Percentiles rank a stretch among this genome's conserved stretches.
These are phyloP conservation scores for Cydonia oblonga DNA, from an alignment of 331 rosid genomes.

Conservation along the genomic window DNA sequence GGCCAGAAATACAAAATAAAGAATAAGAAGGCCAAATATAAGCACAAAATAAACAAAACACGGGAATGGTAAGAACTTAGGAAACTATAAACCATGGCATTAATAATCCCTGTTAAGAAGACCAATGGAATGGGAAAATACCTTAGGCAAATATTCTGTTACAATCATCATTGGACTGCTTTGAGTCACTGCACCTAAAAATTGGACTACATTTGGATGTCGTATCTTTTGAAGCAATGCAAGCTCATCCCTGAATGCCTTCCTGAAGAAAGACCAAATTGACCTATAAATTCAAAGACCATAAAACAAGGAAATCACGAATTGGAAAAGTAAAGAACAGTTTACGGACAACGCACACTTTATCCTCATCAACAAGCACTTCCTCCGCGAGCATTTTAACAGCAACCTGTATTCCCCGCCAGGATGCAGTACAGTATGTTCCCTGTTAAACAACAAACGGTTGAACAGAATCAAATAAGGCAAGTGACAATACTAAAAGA, in stretches of 20 bases:
- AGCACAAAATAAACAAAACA: no score
- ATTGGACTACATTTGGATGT: slow-evolving; percentile 96
- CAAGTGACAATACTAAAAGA: neutral
- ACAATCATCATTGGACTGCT: slow-evolving; percentile 94
- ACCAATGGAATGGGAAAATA: slow-evolving; percentile 16
- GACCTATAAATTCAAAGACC: neutral
- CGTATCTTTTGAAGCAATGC: slow-evolving; percentile 70
- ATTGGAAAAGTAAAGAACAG: neutral
- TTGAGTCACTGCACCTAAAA: slow-evolving; percentile 96
- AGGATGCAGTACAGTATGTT: slow-evolving; percentile 54
- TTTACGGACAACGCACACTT: slow-evolving; percentile 59
- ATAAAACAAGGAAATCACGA: neutral
- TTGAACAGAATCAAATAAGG: neutral
- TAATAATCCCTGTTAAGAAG: neutral
- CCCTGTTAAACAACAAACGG: slow-evolving; percentile 38
- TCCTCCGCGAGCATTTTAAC: slow-evolving; percentile 73
- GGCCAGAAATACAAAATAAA: no score
- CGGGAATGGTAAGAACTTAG: neutral
- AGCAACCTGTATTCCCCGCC: slow-evolving; percentile 92
- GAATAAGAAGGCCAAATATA: no score
- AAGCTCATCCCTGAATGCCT: slow-evolving; percentile 81
- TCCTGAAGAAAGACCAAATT: slow-evolving; percentile 32
- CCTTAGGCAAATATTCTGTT: slow-evolving; percentile 87
- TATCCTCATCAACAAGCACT: slow-evolving; percentile 54
- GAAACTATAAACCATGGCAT: neutral